Conservation (phyloP, 2,329 filamentous ascomycete genomes). For the Aspergillus texensis region DNA sequence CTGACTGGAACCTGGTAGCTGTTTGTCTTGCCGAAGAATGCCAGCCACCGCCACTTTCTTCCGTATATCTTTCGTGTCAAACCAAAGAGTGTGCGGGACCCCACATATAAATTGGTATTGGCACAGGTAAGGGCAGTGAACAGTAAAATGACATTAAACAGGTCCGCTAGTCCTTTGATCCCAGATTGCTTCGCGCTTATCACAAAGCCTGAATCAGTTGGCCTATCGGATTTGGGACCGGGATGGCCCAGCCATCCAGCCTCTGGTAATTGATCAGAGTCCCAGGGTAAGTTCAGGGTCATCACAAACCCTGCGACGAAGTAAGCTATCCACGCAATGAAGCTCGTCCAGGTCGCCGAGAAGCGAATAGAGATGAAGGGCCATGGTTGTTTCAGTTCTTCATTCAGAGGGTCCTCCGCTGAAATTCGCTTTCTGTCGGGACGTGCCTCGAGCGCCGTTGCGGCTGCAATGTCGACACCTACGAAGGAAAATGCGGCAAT, state of each 20-base stretch:
- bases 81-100: slow-evolving; percentile 38
- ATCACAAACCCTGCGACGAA: slow-evolving; percentile 28
- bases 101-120: slow-evolving; percentile 39
- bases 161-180: slow-evolving; percentile 23
- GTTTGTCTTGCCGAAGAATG: slow-evolving; percentile 31
- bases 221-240: not conserved
- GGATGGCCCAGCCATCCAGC: slow-evolving; percentile 21
- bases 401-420: not conserved
- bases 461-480: slow-evolving; percentile 37
- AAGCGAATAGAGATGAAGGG: slow-evolving; percentile 26
- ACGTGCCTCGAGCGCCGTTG: slow-evolving; percentile 38
- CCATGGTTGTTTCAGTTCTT: slow-evolving; percentile 1
- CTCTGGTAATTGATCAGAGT: slow-evolving; percentile 23
- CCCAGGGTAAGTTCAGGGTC: slow-evolving; percentile 29
- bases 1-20: slow-evolving; percentile 37
- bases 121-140: slow-evolving; percentile 35
- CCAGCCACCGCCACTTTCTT: slow-evolving; percentile 21
- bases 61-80: slow-evolving; percentile 26
- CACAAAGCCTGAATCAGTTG: slow-evolving; percentile 26
- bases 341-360: slow-evolving; percentile 34
- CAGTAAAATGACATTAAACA: slow-evolving; percentile 34
- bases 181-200: slow-evolving; percentile 24
- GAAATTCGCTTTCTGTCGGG: slow-evolving; percentile 13
- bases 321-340: slow-evolving; percentile 30
- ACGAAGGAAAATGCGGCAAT: slow-evolving; percentile 35